Percentiles rank a stretch among this genome's conserved stretches.
Conservation (phyloP, 257 asterid species). For the Solanum clarkiae region DNA sequence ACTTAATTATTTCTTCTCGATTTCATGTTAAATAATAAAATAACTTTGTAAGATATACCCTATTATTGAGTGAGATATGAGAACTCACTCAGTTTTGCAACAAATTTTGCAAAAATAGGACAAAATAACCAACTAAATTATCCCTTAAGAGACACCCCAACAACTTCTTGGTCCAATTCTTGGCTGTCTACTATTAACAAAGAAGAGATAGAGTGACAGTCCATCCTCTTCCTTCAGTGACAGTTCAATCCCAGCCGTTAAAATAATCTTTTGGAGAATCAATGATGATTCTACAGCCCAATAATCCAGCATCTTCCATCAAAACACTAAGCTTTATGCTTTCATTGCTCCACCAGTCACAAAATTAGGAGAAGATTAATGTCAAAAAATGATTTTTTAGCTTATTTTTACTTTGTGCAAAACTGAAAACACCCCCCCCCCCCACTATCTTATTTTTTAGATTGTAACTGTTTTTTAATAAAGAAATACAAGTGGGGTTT, state of each 20-base stretch:
- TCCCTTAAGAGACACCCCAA: neutral
- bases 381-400: neutral
- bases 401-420: neutral
- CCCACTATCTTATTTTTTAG: neutral
- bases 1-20: no score
- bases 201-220: neutral
- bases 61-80: no score
- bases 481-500: neutral
- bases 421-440: neutral
- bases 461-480: neutral
- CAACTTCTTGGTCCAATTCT: neutral
- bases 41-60: no score
- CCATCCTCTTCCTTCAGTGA: neutral
- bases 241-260: neutral
- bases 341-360: neutral
- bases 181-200: neutral
- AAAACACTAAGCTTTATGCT: neutral
- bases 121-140: neutral
- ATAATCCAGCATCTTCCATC: neutral
- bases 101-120: neutral
- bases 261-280: neutral
- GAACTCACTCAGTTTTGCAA: neutral
- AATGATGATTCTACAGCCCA: neutral
- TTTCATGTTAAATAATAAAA: no score
- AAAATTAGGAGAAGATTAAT: neutral